These are phyloP conservation scores for Adansonia grandidieri DNA, from an alignment of 441 rosid genomes.

Conservation along the genomic window DNA sequence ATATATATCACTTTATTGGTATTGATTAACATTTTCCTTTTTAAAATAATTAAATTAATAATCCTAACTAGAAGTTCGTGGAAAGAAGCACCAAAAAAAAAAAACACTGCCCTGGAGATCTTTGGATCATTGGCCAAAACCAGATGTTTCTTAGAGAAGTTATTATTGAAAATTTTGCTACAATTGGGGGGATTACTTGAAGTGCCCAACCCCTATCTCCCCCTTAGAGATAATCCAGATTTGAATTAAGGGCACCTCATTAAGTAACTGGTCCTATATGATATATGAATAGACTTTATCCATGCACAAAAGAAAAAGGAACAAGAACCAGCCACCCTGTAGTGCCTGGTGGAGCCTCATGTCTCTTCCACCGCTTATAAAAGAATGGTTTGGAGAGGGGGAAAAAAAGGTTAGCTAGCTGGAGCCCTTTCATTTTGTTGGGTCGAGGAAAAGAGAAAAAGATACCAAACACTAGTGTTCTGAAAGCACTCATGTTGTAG, in stretches of 20 bases:
- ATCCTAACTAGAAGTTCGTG: not conserved
- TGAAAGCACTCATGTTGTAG: not conserved
- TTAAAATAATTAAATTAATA: too few relatives aligned
- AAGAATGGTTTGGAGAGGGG: not conserved
- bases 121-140: not conserved
- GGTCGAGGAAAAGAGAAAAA: not conserved
- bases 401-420: not conserved
- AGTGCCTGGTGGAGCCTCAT: conserved; percentile 29
- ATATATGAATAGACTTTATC: conserved; percentile 19
- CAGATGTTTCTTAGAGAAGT: not conserved
- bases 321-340: conserved; percentile 1
- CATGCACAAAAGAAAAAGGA: not conserved
- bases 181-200: not conserved
- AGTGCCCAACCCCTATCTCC: too few relatives aligned
- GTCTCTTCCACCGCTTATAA: not conserved
- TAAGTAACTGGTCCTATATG: not conserved
- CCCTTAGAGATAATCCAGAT: not conserved
- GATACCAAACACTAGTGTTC: not conserved
- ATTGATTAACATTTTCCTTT: too few relatives aligned
- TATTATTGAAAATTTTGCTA: not conserved
- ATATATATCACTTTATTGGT: too few relatives aligned
- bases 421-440: not conserved
- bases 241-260: not conserved
- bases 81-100: not conserved
- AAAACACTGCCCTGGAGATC: not conserved